Evolutionary conservation across 2,329 filamentous ascomycete genomes (phyloP).

Genomic region (Botrytis galanthina): DNA sequence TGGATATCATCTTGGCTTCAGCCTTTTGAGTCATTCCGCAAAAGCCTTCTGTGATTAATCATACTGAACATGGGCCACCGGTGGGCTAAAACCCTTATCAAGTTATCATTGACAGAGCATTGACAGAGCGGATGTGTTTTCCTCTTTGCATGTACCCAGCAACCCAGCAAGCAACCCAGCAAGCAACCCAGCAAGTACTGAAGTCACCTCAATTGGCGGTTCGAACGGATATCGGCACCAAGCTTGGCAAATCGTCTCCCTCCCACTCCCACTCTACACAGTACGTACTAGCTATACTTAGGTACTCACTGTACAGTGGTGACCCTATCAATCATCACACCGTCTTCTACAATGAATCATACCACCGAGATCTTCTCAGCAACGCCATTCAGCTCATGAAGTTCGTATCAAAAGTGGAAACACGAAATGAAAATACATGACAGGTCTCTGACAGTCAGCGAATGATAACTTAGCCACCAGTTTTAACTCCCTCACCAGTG

Average conservation of each 20-base stretch:
- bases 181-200: too few species aligned
- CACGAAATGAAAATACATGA: background rate
- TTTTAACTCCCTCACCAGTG: background rate
- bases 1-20: background rate
- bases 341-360: background rate
- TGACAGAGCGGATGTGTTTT: background rate
- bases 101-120: background rate
- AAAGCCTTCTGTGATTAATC: background rate
- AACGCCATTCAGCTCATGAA: background rate
- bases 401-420: constrained; percentile 12
- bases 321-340: constrained; percentile 4
- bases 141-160: background rate
- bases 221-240: background rate
- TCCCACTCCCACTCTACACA: background rate
- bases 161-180: too few species aligned
- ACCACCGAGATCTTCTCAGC: background rate
- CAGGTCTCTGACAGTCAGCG: background rate
- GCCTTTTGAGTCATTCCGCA: background rate
- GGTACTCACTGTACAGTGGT: background rate
- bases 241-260: background rate
- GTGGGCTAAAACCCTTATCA: background rate
- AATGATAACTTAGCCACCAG: background rate
- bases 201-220: too few species aligned
- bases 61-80: background rate
- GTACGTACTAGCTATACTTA: too few species aligned